Base-by-base conservation (phyloP, 225 moss, liverwort and hornwort species). In the Physcomitrellopsis africana region DNA sequence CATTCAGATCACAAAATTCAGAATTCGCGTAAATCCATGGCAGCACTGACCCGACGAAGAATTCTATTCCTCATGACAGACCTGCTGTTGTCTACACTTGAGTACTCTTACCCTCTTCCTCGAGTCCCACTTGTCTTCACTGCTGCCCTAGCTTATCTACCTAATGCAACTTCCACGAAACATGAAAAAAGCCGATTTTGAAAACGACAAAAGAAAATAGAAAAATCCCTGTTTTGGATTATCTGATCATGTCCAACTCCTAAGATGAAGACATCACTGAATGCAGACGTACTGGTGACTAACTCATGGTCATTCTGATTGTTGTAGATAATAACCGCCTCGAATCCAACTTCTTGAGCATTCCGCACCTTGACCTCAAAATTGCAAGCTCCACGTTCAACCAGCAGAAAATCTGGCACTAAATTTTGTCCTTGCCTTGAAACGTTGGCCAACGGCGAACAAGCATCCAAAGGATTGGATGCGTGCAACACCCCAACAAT, bases 301-400 rank as follows among this genome's bases (percentile, higher is more conserved):
- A 97, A 70, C 41, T 92, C 94, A 56, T 76, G 76, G 46, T 83
- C 86, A 15, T 94, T 88, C 58, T 77, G 89, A 60, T 97, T 82
- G 72, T 94, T 89, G 86, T 87, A 97, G n/a, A 97, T 76, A 59
- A 97, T 85, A 47, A 84, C 91, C 29, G 96, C 96, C 11, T 77
- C 73, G 65, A 88, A 97, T 11, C 94, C 94, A 19, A 92, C 92
- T 27, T 88, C 86, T 73, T 97, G 94, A 24, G 94, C 96, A 86
- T 89, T 74, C 58, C 87, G 84, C 17, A 97, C 90, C 81, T 97
- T 97, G 47, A 68, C 77, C 73, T 97, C 96, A 67, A 97, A 97
- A 45, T 89, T 85, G 77, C 96, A 97, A 48, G 56, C 60, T 44
- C 96, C 96, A 44, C 96, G 96, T 73, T 84, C 73, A 22, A 86